Conservation (phyloP, 352 stramenopile genomes). For the Phytophthora cryptogea region DNA sequence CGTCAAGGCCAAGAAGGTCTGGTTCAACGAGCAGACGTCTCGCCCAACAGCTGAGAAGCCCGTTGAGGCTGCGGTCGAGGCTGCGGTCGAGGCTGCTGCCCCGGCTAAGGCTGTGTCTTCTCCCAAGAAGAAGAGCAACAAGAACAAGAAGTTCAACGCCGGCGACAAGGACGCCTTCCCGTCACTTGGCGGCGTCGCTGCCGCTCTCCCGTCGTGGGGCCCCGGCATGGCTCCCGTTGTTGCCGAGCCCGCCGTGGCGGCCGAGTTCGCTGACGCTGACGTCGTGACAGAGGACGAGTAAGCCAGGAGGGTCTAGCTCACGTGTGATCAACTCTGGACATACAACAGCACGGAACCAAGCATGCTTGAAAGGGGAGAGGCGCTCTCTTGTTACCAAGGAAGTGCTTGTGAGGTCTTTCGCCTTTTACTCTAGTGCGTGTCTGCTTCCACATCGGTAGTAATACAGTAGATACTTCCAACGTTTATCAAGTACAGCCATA, state of each 20-base stretch:
- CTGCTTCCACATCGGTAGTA: constrained; percentile 41
- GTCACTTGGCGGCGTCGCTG: constrained; percentile 61
- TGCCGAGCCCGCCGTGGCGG: constrained; percentile 40
- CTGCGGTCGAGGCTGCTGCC: constrained; percentile 19
- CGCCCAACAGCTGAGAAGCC: constrained; percentile 48
- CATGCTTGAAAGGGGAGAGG: constrained; percentile 21
- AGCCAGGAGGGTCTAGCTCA: constrained; percentile 21
- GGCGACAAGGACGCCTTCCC: constrained; percentile 81
- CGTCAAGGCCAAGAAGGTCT: constrained; percentile 96
- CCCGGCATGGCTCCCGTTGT: constrained; percentile 55
- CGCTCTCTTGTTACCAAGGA: constrained; percentile 27
- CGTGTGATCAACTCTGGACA: constrained; percentile 19
- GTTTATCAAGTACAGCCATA: constrained; percentile 20
- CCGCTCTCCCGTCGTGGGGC: constrained; percentile 56
- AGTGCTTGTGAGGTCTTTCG: constrained; percentile 19
- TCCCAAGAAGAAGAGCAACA: constrained; percentile 70
- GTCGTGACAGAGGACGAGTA: constrained; percentile 51
- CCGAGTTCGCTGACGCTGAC: constrained; percentile 47
- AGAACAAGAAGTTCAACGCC: constrained; percentile 88
- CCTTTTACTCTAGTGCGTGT: constrained; percentile 31
- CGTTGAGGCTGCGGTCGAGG: constrained; percentile 18
- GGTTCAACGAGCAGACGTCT: constrained; percentile 75
- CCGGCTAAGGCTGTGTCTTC: constrained; percentile 36
- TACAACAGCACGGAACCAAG: constrained; percentile 34
- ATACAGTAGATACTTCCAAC: constrained; percentile 47